Conservation (phyloP, 2,329 filamentous ascomycete genomes). For the Fusarium marasasianum region DNA sequence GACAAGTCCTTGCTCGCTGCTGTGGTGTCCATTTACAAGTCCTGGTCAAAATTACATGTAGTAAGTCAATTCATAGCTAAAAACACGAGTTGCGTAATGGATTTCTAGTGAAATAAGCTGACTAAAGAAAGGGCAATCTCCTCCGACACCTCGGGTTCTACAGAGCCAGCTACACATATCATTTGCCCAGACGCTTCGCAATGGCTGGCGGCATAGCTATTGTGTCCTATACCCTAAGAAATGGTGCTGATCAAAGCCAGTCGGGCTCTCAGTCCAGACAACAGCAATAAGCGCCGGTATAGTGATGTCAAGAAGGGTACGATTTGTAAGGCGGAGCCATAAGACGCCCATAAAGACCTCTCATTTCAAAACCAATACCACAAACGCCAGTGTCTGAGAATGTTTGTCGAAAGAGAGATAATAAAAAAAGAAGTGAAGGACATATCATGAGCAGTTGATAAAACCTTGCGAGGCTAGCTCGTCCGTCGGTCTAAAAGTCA, state of each 20-base stretch:
- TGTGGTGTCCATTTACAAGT: neutral
- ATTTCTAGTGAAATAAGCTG: conserved; percentile 34
- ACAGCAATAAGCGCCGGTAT: conserved; percentile 5
- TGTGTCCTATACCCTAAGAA: neutral
- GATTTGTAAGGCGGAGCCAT: conserved; percentile 7
- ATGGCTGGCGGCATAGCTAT: neutral
- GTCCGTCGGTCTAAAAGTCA: conserved; percentile 18
- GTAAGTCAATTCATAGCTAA: neutral
- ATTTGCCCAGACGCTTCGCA: neutral
- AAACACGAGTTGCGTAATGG: conserved; percentile 24
- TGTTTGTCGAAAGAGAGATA: conserved; percentile 12
- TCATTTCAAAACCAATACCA: conserved; percentile 32
- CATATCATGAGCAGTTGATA: conserved; percentile 27
- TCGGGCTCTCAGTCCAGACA: conserved; percentile 6
- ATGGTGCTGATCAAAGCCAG: neutral
- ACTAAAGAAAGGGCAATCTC: conserved; percentile 38
- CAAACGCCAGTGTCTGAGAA: conserved; percentile 32
- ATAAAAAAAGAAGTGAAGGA: conserved; percentile 17
- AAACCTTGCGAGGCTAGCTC: conserved; percentile 20
- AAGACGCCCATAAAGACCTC: conserved; percentile 17
- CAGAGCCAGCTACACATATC: conserved; percentile 36
- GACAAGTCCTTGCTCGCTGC: neutral
- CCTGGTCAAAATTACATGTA: neutral
- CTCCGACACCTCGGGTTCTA: conserved; percentile 40
- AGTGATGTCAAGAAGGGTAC: conserved; percentile 17